These are phyloP conservation scores for Cyberlindnera maritima DNA, from an alignment of 805 yeast species.

Conservation along the genomic window DNA sequence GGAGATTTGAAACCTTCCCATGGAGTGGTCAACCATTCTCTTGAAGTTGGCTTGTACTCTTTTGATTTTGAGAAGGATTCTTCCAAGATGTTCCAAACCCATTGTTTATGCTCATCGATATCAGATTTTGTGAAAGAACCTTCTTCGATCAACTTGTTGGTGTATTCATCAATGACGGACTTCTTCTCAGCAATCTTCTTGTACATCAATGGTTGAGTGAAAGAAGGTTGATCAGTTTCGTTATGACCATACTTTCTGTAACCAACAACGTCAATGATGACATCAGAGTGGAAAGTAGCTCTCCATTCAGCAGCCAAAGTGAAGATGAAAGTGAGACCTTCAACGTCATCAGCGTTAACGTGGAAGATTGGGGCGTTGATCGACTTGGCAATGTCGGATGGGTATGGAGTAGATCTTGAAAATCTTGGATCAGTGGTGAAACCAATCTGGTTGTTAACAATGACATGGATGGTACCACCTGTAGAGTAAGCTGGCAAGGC, in stretches of 20 bases:
- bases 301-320: constrained; percentile 99
- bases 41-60: constrained; percentile 84
- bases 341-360: constrained; percentile 97
- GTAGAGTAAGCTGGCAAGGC: constrained; percentile 92
- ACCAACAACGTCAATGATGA: constrained; percentile 94
- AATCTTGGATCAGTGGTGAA: constrained; percentile 98
- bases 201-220: constrained; percentile 99
- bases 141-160: constrained; percentile 74
- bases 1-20: constrained; percentile 99
- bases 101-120: constrained; percentile 91
- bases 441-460: constrained; percentile 98
- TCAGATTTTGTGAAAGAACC: constrained; percentile 88
- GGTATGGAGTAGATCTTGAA: constrained; percentile 96
- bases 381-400: constrained; percentile 95
- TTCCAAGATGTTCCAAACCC: constrained; percentile 96
- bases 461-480: constrained; percentile 97
- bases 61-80: constrained; percentile 85
- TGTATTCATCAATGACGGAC: constrained; percentile 84
- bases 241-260: constrained; percentile 99
- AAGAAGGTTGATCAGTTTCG: constrained; percentile 98
- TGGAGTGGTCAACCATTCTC: constrained; percentile 98
- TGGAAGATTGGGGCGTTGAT: constrained; percentile 99
- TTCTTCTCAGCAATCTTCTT: constrained; percentile 84
- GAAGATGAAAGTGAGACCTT: constrained; percentile 86
- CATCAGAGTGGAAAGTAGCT: constrained; percentile 94